Evolutionary conservation across 768 basidiomycete species (phyloP).

Genomic region (Filobasidium floriforme): DNA sequence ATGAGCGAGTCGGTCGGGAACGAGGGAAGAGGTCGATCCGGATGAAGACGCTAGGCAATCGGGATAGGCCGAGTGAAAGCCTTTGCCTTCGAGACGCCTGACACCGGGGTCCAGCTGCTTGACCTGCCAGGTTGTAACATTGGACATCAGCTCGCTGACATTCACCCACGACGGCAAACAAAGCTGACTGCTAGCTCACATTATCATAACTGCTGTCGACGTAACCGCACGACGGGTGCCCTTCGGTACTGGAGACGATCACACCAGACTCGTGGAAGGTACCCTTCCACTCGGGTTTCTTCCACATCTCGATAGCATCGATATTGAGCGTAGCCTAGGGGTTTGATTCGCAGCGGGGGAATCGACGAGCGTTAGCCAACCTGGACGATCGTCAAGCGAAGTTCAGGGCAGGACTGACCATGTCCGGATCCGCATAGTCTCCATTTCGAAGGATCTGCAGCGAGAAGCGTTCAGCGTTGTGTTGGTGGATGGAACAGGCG

Average conservation of each 20-base stretch:
- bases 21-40: constrained; percentile 13
- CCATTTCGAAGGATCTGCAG: constrained; percentile 42
- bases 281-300: constrained; percentile 48
- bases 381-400: constrained; percentile 42
- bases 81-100: neutral
- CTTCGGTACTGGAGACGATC: neutral
- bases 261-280: constrained; percentile 66
- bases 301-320: constrained; percentile 73
- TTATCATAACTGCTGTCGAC: constrained; percentile 10
- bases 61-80: neutral
- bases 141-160: neutral
- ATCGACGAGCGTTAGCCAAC: neutral
- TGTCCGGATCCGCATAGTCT: constrained; percentile 39
- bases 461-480: neutral
- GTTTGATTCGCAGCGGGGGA: neutral
- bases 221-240: constrained; percentile 8
- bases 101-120: too few relatives aligned
- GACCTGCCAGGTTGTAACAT: neutral
- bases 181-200: neutral
- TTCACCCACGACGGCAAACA: neutral
- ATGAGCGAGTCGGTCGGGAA: neutral
- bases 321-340: constrained; percentile 58
- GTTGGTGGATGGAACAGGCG: neutral
- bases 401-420: constrained; percentile 5
- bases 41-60: neutral